A percentile compares a stretch with the other conserved stretches of the same genome.
Evolutionary conservation across 1,284 basidiomycete genomes (phyloP).

Genomic region (Golubevia pallescens): DNA sequence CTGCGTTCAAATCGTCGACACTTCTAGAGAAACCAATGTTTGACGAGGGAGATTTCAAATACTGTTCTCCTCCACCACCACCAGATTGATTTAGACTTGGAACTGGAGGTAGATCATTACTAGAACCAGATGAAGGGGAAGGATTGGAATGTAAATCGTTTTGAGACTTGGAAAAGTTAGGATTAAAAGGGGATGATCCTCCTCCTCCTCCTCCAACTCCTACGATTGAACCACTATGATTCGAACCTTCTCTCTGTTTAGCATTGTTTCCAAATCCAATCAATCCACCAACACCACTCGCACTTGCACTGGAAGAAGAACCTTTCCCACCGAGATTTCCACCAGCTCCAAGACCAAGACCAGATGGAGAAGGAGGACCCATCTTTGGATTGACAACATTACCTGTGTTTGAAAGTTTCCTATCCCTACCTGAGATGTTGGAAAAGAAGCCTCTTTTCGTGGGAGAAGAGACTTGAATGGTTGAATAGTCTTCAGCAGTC

Average conservation of each 20-base stretch:
- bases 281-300: background rate
- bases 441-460: constrained; percentile 47
- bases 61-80: constrained; percentile 10
- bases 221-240: background rate
- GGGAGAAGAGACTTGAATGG: constrained; percentile 28
- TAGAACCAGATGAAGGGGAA: background rate
- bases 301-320: background rate
- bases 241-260: constrained; percentile 16
- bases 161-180: constrained; percentile 16
- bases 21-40: constrained; percentile 42
- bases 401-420: constrained; percentile 25
- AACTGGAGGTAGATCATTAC: constrained; percentile 22
- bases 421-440: constrained; percentile 30
- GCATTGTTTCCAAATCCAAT: background rate
- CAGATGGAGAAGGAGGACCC: constrained; percentile 4
- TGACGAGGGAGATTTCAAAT: constrained; percentile 32
- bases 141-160: constrained; percentile 16
- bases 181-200: too few species aligned
- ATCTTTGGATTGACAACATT: constrained; percentile 10
- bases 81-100: background rate
- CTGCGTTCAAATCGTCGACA: constrained; percentile 36
- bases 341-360: background rate
- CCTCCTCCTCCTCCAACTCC: background rate
- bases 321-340: too few species aligned
- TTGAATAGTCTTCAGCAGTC: constrained; percentile 21